Percentiles rank a stretch among this genome's conserved stretches.
These are phyloP conservation scores for Scortechinia acanthostroma DNA, from an alignment of 2,329 filamentous ascomycete genomes.

Conservation along the genomic window DNA sequence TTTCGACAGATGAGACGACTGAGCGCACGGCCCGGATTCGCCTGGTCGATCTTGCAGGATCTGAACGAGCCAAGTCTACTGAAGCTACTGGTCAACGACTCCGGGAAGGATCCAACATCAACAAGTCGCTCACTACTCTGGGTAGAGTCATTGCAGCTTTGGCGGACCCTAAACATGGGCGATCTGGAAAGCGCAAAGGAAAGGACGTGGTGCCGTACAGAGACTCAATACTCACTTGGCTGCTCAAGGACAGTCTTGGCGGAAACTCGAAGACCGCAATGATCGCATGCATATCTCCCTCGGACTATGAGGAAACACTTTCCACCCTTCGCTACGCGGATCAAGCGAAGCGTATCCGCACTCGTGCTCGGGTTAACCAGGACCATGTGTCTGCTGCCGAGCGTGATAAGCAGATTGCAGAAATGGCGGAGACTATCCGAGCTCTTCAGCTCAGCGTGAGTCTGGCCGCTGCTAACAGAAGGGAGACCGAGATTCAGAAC, in stretches of 20 bases:
- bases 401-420: slow-evolving; percentile 84
- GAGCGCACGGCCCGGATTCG: slow-evolving; percentile 90
- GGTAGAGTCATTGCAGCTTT: slow-evolving; percentile 92
- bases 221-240: slow-evolving; percentile 76
- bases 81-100: slow-evolving; percentile 87
- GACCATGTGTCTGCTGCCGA: slow-evolving; percentile 87
- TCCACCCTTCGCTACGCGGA: slow-evolving; percentile 95
- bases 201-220: slow-evolving; percentile 82
- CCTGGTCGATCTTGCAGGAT: slow-evolving; percentile 88
- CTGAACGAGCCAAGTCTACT: slow-evolving; percentile 88
- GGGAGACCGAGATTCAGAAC: slow-evolving; percentile 71
- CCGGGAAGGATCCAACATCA: slow-evolving; percentile 95
- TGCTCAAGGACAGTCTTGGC: slow-evolving; percentile 89
- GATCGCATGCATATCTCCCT: slow-evolving; percentile 94
- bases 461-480: slow-evolving; percentile 60
- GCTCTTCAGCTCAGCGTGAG: slow-evolving; percentile 70
- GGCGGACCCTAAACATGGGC: slow-evolving; percentile 59
- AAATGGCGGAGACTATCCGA: slow-evolving; percentile 94
- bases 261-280: slow-evolving; percentile 98
- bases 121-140: slow-evolving; percentile 93
- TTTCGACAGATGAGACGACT: slow-evolving; percentile 95
- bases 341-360: slow-evolving; percentile 94
- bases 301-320: slow-evolving; percentile 94
- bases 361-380: slow-evolving; percentile 88
- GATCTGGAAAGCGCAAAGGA: slow-evolving; percentile 43